Evolutionary conservation across 805 yeast genomes (phyloP).

Genomic region (Saccharomycopsis fodiens): DNA sequence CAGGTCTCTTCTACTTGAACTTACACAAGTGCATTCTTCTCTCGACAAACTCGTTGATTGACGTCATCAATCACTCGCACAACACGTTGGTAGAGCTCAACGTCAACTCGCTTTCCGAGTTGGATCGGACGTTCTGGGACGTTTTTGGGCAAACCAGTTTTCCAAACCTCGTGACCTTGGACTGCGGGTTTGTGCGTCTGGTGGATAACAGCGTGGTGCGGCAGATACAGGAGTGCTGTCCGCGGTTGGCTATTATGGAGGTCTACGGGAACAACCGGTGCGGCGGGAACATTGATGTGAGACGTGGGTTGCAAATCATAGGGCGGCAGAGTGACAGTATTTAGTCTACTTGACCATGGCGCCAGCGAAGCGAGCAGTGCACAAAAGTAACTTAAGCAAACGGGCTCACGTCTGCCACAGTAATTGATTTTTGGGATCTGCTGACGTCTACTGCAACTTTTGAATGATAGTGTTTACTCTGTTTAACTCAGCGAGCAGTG

Average conservation of each 20-base stretch:
- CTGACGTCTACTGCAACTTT: too few relatives aligned
- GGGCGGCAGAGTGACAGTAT: slow-evolving; percentile 69
- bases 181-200: slow-evolving; percentile 72
- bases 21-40: slow-evolving; percentile 60
- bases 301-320: slow-evolving; percentile 52
- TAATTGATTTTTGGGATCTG: too few relatives aligned
- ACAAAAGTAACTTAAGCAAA: too few relatives aligned
- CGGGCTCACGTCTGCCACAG: too few relatives aligned
- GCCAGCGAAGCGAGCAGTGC: too few relatives aligned
- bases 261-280: slow-evolving; percentile 76
- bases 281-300: slow-evolving; percentile 43
- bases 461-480: too few relatives aligned
- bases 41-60: slow-evolving; percentile 54
- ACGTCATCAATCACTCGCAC: slow-evolving; percentile 55
- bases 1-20: slow-evolving; percentile 53
- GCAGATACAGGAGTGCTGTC: slow-evolving; percentile 49
- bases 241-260: slow-evolving; percentile 57
- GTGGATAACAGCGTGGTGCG: slow-evolving; percentile 66
- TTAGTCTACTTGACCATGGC: slow-evolving; percentile 22
- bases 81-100: slow-evolving; percentile 60
- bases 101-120: slow-evolving; percentile 60
- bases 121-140: slow-evolving; percentile 45
- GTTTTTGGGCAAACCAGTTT: slow-evolving; percentile 35
- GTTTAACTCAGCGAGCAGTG: too few relatives aligned
- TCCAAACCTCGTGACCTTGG: slow-evolving; percentile 60